Evolutionary conservation across 805 yeast species (phyloP).

Genomic region (Monosporozyma solicola): DNA sequence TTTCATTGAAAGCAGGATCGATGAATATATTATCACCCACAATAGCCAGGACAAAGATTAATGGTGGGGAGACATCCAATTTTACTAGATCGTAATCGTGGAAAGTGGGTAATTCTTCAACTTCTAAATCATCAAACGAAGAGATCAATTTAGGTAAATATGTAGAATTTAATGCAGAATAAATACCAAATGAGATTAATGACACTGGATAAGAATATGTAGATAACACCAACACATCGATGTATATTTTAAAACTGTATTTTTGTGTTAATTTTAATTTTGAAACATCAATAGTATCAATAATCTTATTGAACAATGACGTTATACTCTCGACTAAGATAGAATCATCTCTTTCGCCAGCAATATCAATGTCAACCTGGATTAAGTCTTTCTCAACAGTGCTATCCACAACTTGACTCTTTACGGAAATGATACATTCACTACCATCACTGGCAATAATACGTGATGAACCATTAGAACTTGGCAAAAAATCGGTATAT

Average conservation of each 20-base stretch:
- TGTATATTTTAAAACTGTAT: conserved; percentile 65
- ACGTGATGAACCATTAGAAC: conserved; percentile 88
- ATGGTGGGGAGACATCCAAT: conserved; percentile 49
- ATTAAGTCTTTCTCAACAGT: conserved; percentile 42
- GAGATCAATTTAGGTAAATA: conserved; percentile 64
- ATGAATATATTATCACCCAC: conserved; percentile 57
- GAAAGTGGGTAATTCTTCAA: conserved; percentile 85
- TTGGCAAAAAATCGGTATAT: conserved; percentile 68
- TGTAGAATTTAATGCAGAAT: conserved; percentile 74
- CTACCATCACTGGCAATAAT: conserved; percentile 81
- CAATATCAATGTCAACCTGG: conserved; percentile 71
- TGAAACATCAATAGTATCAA: conserved; percentile 36
- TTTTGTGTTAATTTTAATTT: conserved; percentile 57
- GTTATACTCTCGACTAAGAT: conserved; percentile 54
- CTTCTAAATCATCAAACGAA: conserved; percentile 51
- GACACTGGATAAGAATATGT: conserved; percentile 75
- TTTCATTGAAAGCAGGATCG: conserved; percentile 87
- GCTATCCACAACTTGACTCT: conserved; percentile 65
- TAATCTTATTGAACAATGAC: conserved; percentile 39
- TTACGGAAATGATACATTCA: conserved; percentile 87
- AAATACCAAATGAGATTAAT: conserved; percentile 68
- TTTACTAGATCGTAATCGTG: conserved; percentile 74
- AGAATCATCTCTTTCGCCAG: conserved; percentile 74
- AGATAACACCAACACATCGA: conserved; percentile 74
- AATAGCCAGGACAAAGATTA: conserved; percentile 66